Base-by-base conservation (phyloP, 2,329 filamentous ascomycete species). In the Neonectria punicea region DNA sequence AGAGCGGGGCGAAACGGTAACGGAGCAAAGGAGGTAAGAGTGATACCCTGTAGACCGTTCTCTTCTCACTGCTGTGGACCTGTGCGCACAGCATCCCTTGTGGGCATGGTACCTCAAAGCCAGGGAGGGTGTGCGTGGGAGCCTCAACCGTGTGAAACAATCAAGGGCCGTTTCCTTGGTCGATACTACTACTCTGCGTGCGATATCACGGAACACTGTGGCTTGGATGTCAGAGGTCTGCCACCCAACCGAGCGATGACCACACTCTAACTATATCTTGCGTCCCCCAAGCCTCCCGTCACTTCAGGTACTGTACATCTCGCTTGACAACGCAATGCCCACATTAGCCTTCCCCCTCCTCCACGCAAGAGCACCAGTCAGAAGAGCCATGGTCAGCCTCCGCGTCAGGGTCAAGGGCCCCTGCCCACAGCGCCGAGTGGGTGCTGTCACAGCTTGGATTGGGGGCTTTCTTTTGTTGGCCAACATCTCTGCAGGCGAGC, bases 1-100 rank as follows among this genome's bases (percentile, higher is more conserved):
- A 41, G 66, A 67, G 70, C 30, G 70, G 66, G 71, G 55, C 58
- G 51, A 59, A 58, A 54, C 65, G 59, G 62, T 36, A 66, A 67
- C 71, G 71, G 71, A 73, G 67, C 67, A 73, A 69, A 68, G 68
- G 70, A 73, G 68, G 54, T n/a, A 25, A 50, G 49, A 58, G 50
- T 46, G 34, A 63, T 58, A 18, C 16, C 30, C 36, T 63, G 63
- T 44, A 43, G 50, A 30, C 34, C 44, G 57, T 63, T 34, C 47
- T 53, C 60, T 43, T 46, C n/a, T 63, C n/a, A 44, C 53, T 32
- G 39, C 41, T 58, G 39, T 41, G 34, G 34, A n/a, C 50, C 63
- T 50, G 39, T 55, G 50, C 28, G 30, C 44, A 56, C 51, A 18
- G 50, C 34, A 51, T 64, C 54, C 43, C 36, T 14, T 36, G 34